Percentiles rank a stretch among this genome's conserved stretches.
These are phyloP conservation scores for Penicillium sp. DNA, from an alignment of 2,329 filamentous ascomycete species.

Conservation along the genomic window DNA sequence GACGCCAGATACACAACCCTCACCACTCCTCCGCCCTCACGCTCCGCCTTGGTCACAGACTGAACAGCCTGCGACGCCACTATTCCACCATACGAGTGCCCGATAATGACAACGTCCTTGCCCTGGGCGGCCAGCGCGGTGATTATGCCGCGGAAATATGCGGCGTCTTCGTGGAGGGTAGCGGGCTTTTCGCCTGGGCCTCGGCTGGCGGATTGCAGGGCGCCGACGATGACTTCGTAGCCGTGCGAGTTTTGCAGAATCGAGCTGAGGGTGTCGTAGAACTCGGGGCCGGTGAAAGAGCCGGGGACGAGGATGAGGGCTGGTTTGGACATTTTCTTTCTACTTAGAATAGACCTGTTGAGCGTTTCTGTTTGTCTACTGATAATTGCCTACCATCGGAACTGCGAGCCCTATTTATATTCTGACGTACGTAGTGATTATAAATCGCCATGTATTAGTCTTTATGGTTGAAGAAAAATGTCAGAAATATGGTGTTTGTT, in stretches of 20 bases:
- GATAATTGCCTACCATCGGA: neutral
- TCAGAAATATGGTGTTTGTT: neutral
- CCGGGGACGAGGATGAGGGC: constrained; percentile 10
- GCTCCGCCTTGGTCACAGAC: constrained; percentile 20
- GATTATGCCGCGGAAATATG: constrained; percentile 24
- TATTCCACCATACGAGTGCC: constrained; percentile 27
- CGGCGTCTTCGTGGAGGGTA: constrained; percentile 31
- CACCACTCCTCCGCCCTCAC: constrained; percentile 20
- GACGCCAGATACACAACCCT: constrained; percentile 23
- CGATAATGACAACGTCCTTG: constrained; percentile 21
- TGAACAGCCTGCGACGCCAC: constrained; percentile 22
- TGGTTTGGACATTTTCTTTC: constrained; percentile 11
- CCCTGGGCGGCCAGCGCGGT: constrained; percentile 23
- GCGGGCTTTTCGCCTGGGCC: constrained; percentile 17
- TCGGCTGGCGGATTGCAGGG: constrained; percentile 9
- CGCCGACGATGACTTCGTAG: constrained; percentile 19
- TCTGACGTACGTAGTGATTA: neutral
- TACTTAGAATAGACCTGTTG: neutral
- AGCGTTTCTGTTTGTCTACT: neutral
- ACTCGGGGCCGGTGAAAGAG: constrained; percentile 3
- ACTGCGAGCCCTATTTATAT: neutral
- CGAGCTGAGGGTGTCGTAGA: constrained; percentile 2
- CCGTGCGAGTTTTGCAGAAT: constrained; percentile 15
- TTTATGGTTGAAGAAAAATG: neutral
- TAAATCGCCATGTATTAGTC: neutral